These are phyloP conservation scores for Eucalyptus regnans DNA, from an alignment of 345 rosid species.

Conservation along the genomic window DNA sequence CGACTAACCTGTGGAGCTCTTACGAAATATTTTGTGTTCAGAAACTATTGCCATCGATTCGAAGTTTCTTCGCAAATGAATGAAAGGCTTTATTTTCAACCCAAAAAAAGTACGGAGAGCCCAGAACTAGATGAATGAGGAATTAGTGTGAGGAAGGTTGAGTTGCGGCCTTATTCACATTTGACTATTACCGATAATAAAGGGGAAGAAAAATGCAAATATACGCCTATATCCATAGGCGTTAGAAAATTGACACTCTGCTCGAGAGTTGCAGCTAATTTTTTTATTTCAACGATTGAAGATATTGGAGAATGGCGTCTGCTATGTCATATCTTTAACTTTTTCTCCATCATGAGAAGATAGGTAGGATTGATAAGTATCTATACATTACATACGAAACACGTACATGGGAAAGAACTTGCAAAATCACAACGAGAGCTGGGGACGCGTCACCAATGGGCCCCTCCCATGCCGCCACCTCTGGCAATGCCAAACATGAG, in stretches of 20 bases:
- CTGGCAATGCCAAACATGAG: not conserved
- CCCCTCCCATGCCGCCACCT: not conserved
- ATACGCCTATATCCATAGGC: too few species aligned
- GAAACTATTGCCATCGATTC: rapidly evolving
- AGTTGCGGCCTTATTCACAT: too few species aligned
- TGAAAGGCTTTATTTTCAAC: too few species aligned
- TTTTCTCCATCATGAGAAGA: not conserved
- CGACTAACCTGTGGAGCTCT: too few species aligned
- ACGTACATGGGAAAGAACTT: not conserved
- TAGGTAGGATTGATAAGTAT: not conserved
- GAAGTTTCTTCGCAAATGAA: too few species aligned
- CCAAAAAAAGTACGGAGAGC: too few species aligned
- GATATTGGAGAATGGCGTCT: not conserved
- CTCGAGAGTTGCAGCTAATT: not conserved
- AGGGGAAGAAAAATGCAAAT: too few species aligned
- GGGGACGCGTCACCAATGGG: not conserved
- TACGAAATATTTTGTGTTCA: too few species aligned
- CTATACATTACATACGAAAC: not conserved
- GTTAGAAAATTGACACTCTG: too few species aligned
- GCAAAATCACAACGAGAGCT: not conserved
- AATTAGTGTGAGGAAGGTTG: too few species aligned
- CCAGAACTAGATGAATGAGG: too few species aligned
- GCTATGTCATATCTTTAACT: not conserved
- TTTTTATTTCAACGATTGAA: not conserved
- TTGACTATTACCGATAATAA: too few species aligned